Base-by-base conservation (phyloP, 1,139 yeast species). In the Taphrina betulina region DNA sequence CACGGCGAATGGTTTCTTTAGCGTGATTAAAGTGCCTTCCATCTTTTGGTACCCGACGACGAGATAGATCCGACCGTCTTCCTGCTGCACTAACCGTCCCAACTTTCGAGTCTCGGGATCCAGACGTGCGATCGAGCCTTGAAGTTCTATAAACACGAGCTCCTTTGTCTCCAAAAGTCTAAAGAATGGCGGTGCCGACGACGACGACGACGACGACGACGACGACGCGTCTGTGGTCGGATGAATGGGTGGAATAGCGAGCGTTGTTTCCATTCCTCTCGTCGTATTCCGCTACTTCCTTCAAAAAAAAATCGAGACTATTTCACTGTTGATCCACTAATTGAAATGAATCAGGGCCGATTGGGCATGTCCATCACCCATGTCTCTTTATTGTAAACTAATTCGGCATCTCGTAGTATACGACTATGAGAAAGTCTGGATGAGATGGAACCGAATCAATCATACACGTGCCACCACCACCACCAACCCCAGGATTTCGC, bases 1-100 rank as follows among this genome's bases (percentile, higher is more conserved):
- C 16, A 56, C 55, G 45, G 58, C 58, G 29, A 56, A 56, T 17
- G 58, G 58, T 22, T 35, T 35, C 42, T 44, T 43, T 14, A 56
- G 45, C 26, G 40, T 37, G 29, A 51, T 45, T n/a, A 56, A 34
- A 24, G 42, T 50, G 34, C 58, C 58, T 33, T 50, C 56, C 52
- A 56, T 46, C 41, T 36, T 41, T 28, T 56, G 58, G 50, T 56
- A 56, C 17, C 58, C 58, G 34, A 56, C 52, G 31, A 28, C 33
- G 50, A 56, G 41, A 43, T 50, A 56, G 23, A 51, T 43, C 8
- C 56, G 16, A 5, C 53, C 56, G 34, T 42, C 52, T 29, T 41
- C 44, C 8, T 51, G 34, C 17, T 51, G 45, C 34, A 48, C 51
- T 12, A 44, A 31, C 20, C 34, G 37, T 10, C 56, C 56, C 16